Evolutionary conservation across 768 basidiomycete genomes (phyloP).

Genomic region (Lactarius psammicola): DNA sequence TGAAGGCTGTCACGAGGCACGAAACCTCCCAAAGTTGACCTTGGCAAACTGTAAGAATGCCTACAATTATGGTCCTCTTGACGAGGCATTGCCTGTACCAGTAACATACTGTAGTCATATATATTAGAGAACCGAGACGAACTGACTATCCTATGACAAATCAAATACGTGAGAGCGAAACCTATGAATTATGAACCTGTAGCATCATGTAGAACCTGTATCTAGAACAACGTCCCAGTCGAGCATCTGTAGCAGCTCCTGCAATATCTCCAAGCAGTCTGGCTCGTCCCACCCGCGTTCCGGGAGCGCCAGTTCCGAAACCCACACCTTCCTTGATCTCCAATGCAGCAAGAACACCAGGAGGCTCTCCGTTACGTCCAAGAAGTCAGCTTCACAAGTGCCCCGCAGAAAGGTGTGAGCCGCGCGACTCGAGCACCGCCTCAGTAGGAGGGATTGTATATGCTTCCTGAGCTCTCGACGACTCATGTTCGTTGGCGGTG

Average conservation of each 20-base stretch:
- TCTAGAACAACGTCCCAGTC: conserved; percentile 14
- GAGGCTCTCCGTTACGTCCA: conserved; percentile 13
- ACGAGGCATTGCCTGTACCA: not conserved
- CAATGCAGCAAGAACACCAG: conserved; percentile 13
- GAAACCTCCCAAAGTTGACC: not conserved
- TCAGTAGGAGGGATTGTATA: not conserved
- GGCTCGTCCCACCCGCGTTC: conserved; percentile 8
- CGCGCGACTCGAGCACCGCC: not conserved
- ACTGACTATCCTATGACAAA: not conserved
- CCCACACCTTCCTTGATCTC: conserved; percentile 6
- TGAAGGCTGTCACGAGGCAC: too few relatives aligned
- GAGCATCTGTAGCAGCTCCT: conserved; percentile 10
- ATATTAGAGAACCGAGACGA: not conserved
- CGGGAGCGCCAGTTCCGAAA: conserved; percentile 10
- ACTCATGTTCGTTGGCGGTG: not conserved
- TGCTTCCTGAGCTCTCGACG: conserved; percentile 8
- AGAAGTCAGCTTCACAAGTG: not conserved
- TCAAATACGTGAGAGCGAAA: not conserved
- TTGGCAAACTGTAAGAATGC: not conserved
- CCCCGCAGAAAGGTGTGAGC: not conserved
- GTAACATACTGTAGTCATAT: not conserved
- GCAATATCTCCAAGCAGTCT: conserved; percentile 7
- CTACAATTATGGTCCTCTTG: not conserved
- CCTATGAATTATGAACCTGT: not conserved
- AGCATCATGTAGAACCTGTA: not conserved